Conservation (phyloP, 306 rosid species). For the Comarum palustre region DNA sequence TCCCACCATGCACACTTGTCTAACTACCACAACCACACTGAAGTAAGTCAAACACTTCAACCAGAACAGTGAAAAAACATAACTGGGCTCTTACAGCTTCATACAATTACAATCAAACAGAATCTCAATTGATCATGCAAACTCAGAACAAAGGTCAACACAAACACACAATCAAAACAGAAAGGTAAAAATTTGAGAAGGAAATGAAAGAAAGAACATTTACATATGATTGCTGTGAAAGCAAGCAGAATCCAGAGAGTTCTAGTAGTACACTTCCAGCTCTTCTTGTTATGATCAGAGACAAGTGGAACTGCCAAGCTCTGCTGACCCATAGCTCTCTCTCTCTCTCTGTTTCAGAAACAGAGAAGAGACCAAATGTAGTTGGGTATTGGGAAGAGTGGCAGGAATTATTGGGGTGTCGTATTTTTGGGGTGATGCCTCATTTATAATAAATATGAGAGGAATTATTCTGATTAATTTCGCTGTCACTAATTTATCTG, state of each 20-base stretch:
- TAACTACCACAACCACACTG: background rate
- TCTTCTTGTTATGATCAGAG: slow-evolving; percentile 5
- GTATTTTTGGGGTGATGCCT: background rate
- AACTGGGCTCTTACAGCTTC: background rate
- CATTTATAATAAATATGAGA: background rate
- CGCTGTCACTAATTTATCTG: background rate
- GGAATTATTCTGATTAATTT: background rate
- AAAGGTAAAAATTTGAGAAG: background rate
- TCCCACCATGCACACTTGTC: background rate
- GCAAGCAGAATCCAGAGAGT: slow-evolving; percentile 30
- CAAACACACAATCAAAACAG: background rate
- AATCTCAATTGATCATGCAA: background rate
- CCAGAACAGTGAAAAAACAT: background rate
- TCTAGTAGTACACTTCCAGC: slow-evolving; percentile 11
- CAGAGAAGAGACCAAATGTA: background rate
- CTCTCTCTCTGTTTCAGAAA: background rate
- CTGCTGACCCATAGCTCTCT: slow-evolving; percentile 17
- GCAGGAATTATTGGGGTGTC: background rate
- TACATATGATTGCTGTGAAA: slow-evolving; percentile 29
- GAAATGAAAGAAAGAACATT: slow-evolving; percentile 12
- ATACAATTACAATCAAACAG: background rate
- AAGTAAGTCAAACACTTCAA: background rate
- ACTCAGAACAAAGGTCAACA: background rate
- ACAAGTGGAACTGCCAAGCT: slow-evolving; percentile 40
- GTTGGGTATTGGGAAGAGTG: background rate